Percentiles rank a stretch among this genome's conserved stretches.
Conservation (phyloP, 345 rosid genomes). For the Brassica nigra region DNA sequence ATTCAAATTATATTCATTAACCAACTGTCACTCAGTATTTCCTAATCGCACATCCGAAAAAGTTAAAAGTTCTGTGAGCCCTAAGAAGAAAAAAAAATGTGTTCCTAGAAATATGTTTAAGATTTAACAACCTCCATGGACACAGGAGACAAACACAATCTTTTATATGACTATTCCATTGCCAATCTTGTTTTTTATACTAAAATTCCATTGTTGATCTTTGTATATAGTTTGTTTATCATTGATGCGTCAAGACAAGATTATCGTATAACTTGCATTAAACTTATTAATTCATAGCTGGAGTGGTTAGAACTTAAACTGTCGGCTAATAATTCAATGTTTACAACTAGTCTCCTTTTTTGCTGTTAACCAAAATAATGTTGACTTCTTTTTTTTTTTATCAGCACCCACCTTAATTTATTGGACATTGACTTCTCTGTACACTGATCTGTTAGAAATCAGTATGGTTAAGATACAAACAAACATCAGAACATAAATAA, state of each 20-base stretch:
- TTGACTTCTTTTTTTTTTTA: neutral
- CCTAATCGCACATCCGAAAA: neutral
- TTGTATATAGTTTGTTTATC: neutral
- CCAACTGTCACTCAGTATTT: neutral
- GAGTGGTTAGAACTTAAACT: conserved; percentile 17
- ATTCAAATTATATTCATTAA: neutral
- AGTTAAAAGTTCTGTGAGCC: neutral
- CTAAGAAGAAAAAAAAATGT: neutral
- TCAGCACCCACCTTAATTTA: neutral
- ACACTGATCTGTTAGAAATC: neutral
- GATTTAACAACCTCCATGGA: neutral
- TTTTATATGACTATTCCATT: neutral
- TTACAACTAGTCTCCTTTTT: neutral
- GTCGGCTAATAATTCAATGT: conserved; percentile 11
- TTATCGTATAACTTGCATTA: neutral
- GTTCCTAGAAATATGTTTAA: neutral
- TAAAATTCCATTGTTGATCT: conserved; percentile 5
- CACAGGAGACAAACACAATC: neutral
- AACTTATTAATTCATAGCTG: neutral
- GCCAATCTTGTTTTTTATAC: neutral
- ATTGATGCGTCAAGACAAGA: neutral
- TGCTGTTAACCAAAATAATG: neutral
- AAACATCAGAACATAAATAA: neutral
- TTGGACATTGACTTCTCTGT: neutral
- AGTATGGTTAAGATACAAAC: neutral